Conservation (phyloP, 495 filamentous ascomycete genomes). For the Penicillium herquei region DNA sequence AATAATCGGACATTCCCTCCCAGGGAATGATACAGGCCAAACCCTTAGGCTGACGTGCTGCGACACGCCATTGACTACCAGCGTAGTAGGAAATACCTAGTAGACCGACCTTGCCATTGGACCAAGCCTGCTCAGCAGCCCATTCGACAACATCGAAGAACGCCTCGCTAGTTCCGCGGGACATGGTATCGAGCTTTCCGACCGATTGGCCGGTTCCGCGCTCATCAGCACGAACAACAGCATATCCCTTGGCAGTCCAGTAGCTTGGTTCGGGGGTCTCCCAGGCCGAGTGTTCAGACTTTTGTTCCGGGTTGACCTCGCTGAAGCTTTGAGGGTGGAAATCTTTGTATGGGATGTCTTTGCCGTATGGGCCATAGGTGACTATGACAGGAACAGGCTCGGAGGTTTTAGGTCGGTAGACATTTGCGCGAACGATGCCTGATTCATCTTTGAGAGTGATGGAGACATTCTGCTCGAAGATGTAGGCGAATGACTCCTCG, state of each 20-base stretch:
- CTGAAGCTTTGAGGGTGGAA: constrained; percentile 44
- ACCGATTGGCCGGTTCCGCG: constrained; percentile 57
- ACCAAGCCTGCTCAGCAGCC: constrained; percentile 61
- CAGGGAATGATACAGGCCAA: constrained; percentile 60
- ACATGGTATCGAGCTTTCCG: constrained; percentile 61
- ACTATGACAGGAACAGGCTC: constrained; percentile 36
- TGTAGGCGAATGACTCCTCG: constrained; percentile 33
- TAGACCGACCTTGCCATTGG: constrained; percentile 59
- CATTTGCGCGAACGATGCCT: constrained; percentile 41
- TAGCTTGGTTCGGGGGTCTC: constrained; percentile 62
- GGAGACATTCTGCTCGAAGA: constrained; percentile 40
- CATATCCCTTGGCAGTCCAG: constrained; percentile 63
- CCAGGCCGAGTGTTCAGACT: constrained; percentile 55
- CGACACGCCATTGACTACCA: constrained; percentile 63
- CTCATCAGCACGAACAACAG: constrained; percentile 59
- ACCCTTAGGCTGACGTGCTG: constrained; percentile 58
- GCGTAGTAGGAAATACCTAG: constrained; percentile 64
- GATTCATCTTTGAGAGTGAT: constrained; percentile 30
- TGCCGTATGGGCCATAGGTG: constrained; percentile 60
- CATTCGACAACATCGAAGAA: constrained; percentile 66
- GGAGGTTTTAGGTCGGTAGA: constrained; percentile 36
- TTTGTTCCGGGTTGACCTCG: constrained; percentile 52
- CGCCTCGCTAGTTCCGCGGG: constrained; percentile 52
- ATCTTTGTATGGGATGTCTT: constrained; percentile 40
- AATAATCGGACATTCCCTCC: constrained; percentile 71